Evolutionary conservation across 768 basidiomycete genomes (phyloP).

Genomic region (Hydnomerulius pinastri): DNA sequence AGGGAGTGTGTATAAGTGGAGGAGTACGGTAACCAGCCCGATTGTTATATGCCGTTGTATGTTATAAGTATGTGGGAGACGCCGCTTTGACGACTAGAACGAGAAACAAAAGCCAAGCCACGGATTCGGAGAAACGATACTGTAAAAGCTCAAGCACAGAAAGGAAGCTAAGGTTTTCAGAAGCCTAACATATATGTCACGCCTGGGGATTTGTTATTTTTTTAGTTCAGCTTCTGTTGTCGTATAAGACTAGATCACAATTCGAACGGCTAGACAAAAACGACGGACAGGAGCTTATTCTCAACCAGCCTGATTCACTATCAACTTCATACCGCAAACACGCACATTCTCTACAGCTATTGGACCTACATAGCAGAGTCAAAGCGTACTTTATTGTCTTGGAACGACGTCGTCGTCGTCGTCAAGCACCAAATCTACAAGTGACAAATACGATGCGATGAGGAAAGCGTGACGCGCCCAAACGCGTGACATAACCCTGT

Average conservation of each 20-base stretch:
- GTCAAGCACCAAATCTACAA: not conserved
- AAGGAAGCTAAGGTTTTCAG: no score
- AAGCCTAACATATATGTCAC: no score
- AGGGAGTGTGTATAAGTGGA: not conserved
- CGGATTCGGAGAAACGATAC: no score
- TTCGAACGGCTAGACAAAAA: conserved; percentile 6
- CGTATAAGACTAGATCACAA: conserved; percentile 7
- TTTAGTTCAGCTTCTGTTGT: no score
- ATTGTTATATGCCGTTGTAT: not conserved
- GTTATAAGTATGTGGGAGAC: not conserved
- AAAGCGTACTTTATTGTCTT: no score
- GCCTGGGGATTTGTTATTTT: no score
- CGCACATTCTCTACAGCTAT: not conserved
- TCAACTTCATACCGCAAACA: no score
- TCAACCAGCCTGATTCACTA: not conserved
- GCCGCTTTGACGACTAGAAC: no score
- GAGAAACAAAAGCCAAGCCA: not conserved
- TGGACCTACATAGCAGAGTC: not conserved
- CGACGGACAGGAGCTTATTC: not conserved
- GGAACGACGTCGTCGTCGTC: conserved; percentile 5
- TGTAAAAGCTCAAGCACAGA: no score
- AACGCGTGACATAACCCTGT: conserved; percentile 30
- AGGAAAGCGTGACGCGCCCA: conserved; percentile 19
- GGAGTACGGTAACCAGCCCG: conserved; percentile 4
- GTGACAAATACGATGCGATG: not conserved